Base-by-base conservation (phyloP, 1,284 basidiomycete species). In the Ganoderma resinaceum region DNA sequence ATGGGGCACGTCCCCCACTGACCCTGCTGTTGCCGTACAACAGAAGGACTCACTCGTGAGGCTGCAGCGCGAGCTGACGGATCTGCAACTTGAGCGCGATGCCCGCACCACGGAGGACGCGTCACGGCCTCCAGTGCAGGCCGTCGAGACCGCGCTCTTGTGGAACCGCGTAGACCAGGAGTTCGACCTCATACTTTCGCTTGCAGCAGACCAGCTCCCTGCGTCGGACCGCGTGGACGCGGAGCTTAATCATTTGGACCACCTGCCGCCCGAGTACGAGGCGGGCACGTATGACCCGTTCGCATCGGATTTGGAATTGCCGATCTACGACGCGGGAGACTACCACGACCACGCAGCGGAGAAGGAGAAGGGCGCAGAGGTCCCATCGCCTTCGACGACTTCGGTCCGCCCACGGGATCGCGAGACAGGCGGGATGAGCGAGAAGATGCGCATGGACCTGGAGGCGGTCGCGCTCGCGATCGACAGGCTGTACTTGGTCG, bases 391-490 rank as follows among this genome's bases (percentile, higher is more conserved):
- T 16, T 55, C 52, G 29, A 9, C 52, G 1, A 55, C 29, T 9
- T 20, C 52, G 2, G 16, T 16, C 14, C 52, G 52, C 3, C 1
- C 16, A 2, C 20, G 42, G 14, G 60, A 61, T 40, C 49, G 62
- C 71, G 7, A 55, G 12, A n/a, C 55, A 12, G 65, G 64, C 4
- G 72, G 64, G 78, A 66, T 74, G n/a, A 79, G 85, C 76, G 93
- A 95, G 77, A 94, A 92, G 80, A 91, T 89, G 88, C 85, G 85
- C 65, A 82, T 91, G 77, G 96, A 97, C 76, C 82, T 97, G 26
- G 95, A 97, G 73, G 85, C 87, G 6, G 89, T 97, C 52, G 89
- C 93, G 0, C 86, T 88, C 76, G 95, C 95, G 26, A 96, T 98
- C 72, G 95, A 96, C 76, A 85, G 95, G 33, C 81, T 97, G 12